Base-by-base conservation (phyloP, 2,329 filamentous ascomycete genomes). In the Graphilbum fragrans region DNA sequence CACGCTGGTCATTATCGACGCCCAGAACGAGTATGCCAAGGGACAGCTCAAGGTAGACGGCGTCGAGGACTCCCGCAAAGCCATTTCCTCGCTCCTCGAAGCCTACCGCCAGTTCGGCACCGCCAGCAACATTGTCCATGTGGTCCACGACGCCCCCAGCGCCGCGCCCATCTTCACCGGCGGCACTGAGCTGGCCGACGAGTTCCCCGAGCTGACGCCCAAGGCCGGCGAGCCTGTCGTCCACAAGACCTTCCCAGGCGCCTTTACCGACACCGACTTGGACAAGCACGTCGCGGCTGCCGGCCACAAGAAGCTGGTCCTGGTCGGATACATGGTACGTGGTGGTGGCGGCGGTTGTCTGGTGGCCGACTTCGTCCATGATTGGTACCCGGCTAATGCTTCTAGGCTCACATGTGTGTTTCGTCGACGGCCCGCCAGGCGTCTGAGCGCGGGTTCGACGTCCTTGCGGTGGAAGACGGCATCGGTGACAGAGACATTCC, bases 401-500 rank as follows among this genome's bases (percentile, higher is more conserved):
- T 16, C 16, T 23, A 71, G 72, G 77, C 80, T 2, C 79, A 84
- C 54, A 72, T 83, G 1, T 68, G 63, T 71, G 77, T 65, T 58
- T 82, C 45, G 61, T 75, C 75, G 0, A 83, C 80, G 0, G 74
- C 78, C 1, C 62, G 79, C 35, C 69, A 77, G 39, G 80, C 64
- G 2, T 63, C 60, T 5, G 70, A 82, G 55, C 61, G 66, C 27
- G 80, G 77, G 0, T 82, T 76, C 51, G 77, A 84, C 52, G 70
- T 82, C 19, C 41, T 82, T 2, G 53, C 83, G 20, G 72, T 67
- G 0, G 64, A 70, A 50, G 80, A 82, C 53, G 76, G 65, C 0
- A 69, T 83, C 27, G 79, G 80, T 0, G 78, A 82, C 54, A 58
- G 80, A 11, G 67, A 82, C 53, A 80, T 83, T 35, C 79, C 79